Evolutionary conservation across 768 basidiomycete species (phyloP).

Genomic region (Hysterangium stoloniferum): DNA sequence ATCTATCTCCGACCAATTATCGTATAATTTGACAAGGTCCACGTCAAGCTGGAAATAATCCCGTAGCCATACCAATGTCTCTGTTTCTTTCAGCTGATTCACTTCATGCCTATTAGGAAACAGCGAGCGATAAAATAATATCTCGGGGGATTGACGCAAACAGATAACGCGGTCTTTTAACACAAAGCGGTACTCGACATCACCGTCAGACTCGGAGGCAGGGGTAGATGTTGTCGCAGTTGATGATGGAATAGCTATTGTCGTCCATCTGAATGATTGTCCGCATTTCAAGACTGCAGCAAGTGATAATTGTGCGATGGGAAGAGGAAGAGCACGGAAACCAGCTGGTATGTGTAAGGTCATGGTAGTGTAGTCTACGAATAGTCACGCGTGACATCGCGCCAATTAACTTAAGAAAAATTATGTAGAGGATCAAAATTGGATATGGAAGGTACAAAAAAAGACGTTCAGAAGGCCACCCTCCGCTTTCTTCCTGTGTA

Average conservation of each 20-base stretch:
- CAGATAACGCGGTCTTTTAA: conserved; percentile 79
- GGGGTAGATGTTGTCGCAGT: conserved; percentile 4
- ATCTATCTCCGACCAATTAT: conserved; percentile 68
- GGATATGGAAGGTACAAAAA: conserved; percentile 13
- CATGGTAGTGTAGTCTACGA: too few species aligned
- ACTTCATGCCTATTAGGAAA: conserved; percentile 40
- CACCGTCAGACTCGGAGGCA: conserved; percentile 14
- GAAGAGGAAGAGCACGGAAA: conserved; percentile 54
- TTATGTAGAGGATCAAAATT: too few species aligned
- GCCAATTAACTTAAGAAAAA: too few species aligned
- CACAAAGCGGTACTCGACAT: conserved; percentile 74
- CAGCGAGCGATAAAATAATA: conserved; percentile 63
- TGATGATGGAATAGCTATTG: conserved; percentile 32
- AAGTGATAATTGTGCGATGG: conserved; percentile 66
- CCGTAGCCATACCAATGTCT: conserved; percentile 66
- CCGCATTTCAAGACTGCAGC: conserved; percentile 73
- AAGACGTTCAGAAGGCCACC: conserved; percentile 53
- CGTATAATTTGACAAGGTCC: conserved; percentile 64
- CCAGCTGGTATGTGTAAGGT: conserved; percentile 26
- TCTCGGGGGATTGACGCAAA: conserved; percentile 58
- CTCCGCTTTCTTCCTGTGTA: conserved; percentile 89
- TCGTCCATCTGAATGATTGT: conserved; percentile 81
- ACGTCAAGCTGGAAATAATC: conserved; percentile 88
- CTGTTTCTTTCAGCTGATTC: conserved; percentile 37
- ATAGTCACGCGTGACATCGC: not conserved